Evolutionary conservation across 768 basidiomycete genomes (phyloP).

Genomic region (Phaeotremella skinneri): DNA sequence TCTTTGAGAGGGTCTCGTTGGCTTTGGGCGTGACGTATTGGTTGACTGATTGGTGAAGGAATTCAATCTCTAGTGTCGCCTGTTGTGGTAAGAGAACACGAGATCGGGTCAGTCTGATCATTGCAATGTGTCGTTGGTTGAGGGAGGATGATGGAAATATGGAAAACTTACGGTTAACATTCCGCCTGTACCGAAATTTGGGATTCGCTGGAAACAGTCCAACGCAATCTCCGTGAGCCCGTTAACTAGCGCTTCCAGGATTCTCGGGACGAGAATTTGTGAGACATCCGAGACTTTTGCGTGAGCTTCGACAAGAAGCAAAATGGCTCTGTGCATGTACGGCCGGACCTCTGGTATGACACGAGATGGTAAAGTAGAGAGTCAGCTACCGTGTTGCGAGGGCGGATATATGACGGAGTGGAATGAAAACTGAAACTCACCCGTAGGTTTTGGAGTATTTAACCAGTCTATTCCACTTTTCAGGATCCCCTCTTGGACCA

Average conservation of each 20-base stretch:
- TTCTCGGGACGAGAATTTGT: constrained; percentile 75
- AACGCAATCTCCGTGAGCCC: constrained; percentile 80
- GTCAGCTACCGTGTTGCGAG: neutral
- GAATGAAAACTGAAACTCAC: constrained; percentile 54
- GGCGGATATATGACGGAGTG: neutral
- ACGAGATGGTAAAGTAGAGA: neutral
- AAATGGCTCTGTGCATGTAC: constrained; percentile 85
- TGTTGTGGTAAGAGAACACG: too few relatives aligned
- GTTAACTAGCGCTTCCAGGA: constrained; percentile 74
- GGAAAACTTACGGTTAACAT: constrained; percentile 78
- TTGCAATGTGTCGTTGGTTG: too few relatives aligned
- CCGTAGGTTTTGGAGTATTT: constrained; percentile 85
- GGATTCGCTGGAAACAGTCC: constrained; percentile 80
- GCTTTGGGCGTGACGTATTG: constrained; percentile 78
- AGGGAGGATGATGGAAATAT: constrained; percentile 1
- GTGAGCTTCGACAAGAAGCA: constrained; percentile 86
- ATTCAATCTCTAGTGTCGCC: constrained; percentile 98
- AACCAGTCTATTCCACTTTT: constrained; percentile 86
- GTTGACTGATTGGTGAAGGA: constrained; percentile 92
- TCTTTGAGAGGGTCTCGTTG: constrained; percentile 77
- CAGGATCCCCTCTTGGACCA: constrained; percentile 76
- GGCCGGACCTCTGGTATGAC: constrained; percentile 74
- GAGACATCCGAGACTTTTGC: constrained; percentile 82
- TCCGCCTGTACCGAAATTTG: constrained; percentile 93
- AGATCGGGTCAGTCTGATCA: neutral